Conservation (phyloP, 768 basidiomycete species). For the Naganishia onofrii region DNA sequence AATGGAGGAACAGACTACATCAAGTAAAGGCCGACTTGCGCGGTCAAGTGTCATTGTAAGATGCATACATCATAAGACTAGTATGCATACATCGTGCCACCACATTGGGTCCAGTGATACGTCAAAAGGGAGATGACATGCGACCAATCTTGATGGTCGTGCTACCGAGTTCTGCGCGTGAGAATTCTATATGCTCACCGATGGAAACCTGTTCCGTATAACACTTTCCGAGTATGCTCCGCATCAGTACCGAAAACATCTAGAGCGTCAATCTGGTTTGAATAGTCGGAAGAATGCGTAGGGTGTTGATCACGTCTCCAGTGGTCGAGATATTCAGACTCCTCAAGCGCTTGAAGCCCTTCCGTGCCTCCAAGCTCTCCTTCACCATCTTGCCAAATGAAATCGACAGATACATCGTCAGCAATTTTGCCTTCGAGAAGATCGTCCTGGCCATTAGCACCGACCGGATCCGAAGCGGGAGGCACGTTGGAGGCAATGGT, state of each 20-base stretch:
- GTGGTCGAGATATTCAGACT: neutral
- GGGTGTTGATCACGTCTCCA: neutral
- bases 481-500: neutral
- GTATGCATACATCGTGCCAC: too few species aligned
- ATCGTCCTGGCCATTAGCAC: neutral
- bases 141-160: too few species aligned
- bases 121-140: too few species aligned
- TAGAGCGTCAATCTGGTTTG: neutral
- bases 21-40: conserved; percentile 17
- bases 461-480: neutral
- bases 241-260: conserved; percentile 21
- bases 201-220: conserved; percentile 7
- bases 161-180: neutral
- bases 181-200: neutral
- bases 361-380: too few species aligned
- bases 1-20: conserved; percentile 67
- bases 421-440: neutral
- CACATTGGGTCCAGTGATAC: too few species aligned
- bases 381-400: too few species aligned
- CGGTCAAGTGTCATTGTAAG: neutral
- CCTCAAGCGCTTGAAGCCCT: too few species aligned
- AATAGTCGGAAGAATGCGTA: neutral
- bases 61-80: too few species aligned
- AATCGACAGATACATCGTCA: neutral
- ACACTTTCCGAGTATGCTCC: neutral